These are phyloP conservation scores for Biancaea sappan DNA, from an alignment of 306 rosid genomes.

Conservation along the genomic window DNA sequence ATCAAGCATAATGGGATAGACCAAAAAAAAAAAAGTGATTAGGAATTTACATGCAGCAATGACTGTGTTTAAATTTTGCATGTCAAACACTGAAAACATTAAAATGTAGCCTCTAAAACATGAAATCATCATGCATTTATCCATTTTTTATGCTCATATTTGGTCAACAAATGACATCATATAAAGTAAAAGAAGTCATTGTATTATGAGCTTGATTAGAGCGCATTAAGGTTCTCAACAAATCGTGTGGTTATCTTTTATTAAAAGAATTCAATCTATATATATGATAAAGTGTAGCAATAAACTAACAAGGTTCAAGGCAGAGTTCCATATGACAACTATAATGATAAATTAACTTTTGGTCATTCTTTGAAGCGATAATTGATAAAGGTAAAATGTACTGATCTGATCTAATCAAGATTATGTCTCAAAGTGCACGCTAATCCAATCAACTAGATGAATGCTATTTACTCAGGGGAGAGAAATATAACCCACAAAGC, in stretches of 20 bases:
- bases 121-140: not conserved
- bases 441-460: not conserved
- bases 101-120: not conserved
- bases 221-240: slow-evolving; percentile 4
- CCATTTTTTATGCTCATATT: not conserved
- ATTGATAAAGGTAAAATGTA: not conserved
- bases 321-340: slow-evolving; percentile 2
- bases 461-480: not conserved
- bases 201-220: not conserved
- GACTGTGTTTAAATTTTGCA: slow-evolving; percentile 10
- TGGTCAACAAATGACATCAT: slow-evolving; percentile 10
- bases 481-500: not conserved
- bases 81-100: slow-evolving; percentile 6
- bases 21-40: not conserved
- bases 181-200: not conserved
- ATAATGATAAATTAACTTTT: slow-evolving; percentile 1
- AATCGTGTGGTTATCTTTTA: not conserved
- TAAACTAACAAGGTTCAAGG: slow-evolving; percentile 4
- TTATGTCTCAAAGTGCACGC: slow-evolving; percentile 1
- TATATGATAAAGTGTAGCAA: not conserved
- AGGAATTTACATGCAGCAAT: not conserved
- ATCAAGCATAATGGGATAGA: not conserved
- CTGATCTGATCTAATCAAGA: not conserved
- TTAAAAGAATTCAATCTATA: not conserved
- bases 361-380: not conserved